A percentile compares a stretch with the other conserved stretches of the same genome.
Evolutionary conservation across 1,139 yeast genomes (phyloP).

Genomic region (Geotrichum bryndzae): DNA sequence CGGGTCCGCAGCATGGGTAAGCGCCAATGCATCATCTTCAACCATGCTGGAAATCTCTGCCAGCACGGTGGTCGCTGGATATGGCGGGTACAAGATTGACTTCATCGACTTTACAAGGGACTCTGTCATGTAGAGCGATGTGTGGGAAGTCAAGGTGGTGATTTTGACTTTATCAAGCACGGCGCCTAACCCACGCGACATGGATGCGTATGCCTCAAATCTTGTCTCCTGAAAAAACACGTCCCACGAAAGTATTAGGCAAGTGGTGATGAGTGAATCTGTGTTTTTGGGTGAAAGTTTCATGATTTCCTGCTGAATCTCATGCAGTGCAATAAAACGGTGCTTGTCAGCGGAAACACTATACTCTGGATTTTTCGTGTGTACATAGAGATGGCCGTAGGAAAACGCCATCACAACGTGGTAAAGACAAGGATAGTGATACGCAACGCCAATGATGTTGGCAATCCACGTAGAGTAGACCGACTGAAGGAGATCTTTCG

Average conservation of each 20-base stretch:
- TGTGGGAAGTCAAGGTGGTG: conserved; percentile 26
- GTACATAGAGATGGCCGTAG: conserved; percentile 26
- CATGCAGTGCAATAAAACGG: conserved; percentile 29
- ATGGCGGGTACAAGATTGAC: conserved; percentile 37
- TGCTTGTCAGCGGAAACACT: conserved; percentile 26
- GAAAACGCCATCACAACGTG: conserved; percentile 33
- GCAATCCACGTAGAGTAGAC: conserved; percentile 31
- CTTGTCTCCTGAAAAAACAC: conserved; percentile 31
- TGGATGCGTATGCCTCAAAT: conserved; percentile 27
- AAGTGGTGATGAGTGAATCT: conserved; percentile 29
- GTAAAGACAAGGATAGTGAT: conserved; percentile 27
- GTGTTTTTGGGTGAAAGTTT: conserved; percentile 24
- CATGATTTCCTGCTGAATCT: conserved; percentile 26
- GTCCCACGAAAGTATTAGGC: conserved; percentile 33
- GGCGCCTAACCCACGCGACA: conserved; percentile 32
- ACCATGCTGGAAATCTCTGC: background rate
- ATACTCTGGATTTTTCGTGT: conserved; percentile 23
- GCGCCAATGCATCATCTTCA: background rate
- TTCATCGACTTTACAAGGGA: conserved; percentile 32
- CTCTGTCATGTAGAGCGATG: conserved; percentile 30
- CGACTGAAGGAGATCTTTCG: conserved; percentile 28
- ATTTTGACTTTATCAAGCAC: conserved; percentile 28
- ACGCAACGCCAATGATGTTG: conserved; percentile 24
- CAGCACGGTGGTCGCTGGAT: conserved; percentile 16
- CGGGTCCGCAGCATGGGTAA: background rate